Conservation (phyloP, 2,329 filamentous ascomycete genomes). For the Alternaria consortialis region DNA sequence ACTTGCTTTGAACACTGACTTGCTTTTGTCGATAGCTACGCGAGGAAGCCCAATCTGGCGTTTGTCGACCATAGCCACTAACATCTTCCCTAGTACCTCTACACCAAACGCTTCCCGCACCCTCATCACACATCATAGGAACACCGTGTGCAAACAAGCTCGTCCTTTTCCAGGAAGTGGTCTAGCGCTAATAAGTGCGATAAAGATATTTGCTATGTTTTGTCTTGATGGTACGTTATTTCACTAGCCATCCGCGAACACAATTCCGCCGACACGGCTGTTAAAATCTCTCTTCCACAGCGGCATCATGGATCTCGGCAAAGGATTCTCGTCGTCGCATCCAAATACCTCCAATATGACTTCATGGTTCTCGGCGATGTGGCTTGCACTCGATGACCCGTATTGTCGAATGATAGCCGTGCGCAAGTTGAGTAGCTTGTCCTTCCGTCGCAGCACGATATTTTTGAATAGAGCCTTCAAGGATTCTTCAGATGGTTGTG, state of each 20-base stretch:
- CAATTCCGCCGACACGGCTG: slow-evolving; percentile 32
- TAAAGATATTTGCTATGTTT: neutral
- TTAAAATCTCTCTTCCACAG: slow-evolving; percentile 46
- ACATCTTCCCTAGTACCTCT: neutral
- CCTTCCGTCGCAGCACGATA: slow-evolving; percentile 31
- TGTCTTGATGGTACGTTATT: neutral
- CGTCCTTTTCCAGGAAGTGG: neutral
- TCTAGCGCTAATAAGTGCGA: neutral
- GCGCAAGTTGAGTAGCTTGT: slow-evolving; percentile 30
- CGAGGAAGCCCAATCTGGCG: neutral
- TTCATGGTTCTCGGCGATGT: slow-evolving; percentile 25
- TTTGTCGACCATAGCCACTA: neutral
- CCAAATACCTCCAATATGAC: slow-evolving; percentile 38
- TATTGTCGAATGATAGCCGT: slow-evolving; percentile 40
- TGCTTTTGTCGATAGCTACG: neutral
- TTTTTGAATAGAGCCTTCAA: slow-evolving; percentile 43
- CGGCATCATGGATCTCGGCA: slow-evolving; percentile 41
- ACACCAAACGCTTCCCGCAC: neutral
- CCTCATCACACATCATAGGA: neutral
- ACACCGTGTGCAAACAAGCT: neutral
- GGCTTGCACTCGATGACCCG: slow-evolving; percentile 22
- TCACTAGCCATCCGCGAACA: slow-evolving; percentile 9
- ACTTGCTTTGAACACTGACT: neutral
- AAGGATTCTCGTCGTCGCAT: slow-evolving; percentile 13
- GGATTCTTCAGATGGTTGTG: slow-evolving; percentile 30